Base-by-base conservation (phyloP, 768 basidiomycete species). In the Xerocomus potaroensis region DNA sequence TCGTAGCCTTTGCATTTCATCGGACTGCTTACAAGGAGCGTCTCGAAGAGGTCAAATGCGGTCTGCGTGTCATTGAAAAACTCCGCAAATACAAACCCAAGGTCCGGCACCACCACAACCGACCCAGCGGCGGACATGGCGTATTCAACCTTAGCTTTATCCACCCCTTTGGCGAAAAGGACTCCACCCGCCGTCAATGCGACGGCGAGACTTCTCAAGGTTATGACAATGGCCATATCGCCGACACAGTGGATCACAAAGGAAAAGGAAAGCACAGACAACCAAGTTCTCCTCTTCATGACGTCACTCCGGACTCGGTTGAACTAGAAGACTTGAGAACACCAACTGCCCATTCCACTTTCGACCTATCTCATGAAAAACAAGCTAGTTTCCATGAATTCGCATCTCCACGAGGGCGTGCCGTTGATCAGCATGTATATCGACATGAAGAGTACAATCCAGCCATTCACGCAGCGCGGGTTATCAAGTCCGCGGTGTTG, bases 1-100 rank as follows among this genome's bases (percentile, higher is more conserved):
- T 16, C 33, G 18, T 37, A 75, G 86, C 87, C 0, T 84, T 86
- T 55, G 73, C 76, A 16, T 91, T 91, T 65, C 87, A 90, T 61
- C 78, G 73, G n/a, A 82, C 78, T 3, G 88, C 88, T 9, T 91
- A 80, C 61, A 75, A 73, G 54, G 87, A 90, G 27, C 84, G 87
- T 40, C 67, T 88, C 5, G 73, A 78, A 9, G 66, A 70, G n/a
- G 74, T 88, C 6, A 66, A 70, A 46, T 64, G 71, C 32, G 70
- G 80, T 1, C 71, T 88, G 4, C 61, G 60, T 3, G 79, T 79
- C 33, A 76, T 90, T 43, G 87, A 90, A 62, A 73, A 73, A 51
- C 74, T 90, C 15, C 80, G 84, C 24, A 65, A 75, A 40, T 84
- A 84, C 60, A 77, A 76, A 15, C 87, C 87, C 12, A 55, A 43